Percentiles rank a stretch among this genome's conserved stretches.
These are phyloP conservation scores for Ampelocalamus luodianensis DNA, from an alignment of 176 grass and related monocot genomes.

Conservation along the genomic window DNA sequence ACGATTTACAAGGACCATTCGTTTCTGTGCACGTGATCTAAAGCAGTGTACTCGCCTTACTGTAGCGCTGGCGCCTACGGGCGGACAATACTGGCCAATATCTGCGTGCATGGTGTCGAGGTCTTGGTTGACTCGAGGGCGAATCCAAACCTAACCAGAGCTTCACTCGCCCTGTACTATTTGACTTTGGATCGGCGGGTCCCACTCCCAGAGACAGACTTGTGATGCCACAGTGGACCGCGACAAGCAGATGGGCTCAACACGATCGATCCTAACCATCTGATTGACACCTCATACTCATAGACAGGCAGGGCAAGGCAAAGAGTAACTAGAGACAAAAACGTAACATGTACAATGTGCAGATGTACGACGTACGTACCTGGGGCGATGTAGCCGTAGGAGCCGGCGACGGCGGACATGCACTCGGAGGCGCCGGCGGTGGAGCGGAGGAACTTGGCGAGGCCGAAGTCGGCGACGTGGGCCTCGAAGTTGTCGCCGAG, in stretches of 20 bases:
- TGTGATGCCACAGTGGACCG: not conserved
- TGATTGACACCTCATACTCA: not conserved
- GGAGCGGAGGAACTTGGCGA: slow-evolving; percentile 86
- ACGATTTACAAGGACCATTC: not conserved
- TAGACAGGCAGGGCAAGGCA: not conserved
- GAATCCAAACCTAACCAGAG: not conserved
- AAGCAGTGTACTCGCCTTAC: not conserved
- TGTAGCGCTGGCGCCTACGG: not conserved
- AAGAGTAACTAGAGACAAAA: not conserved
- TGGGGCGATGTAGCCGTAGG: slow-evolving; percentile 98
- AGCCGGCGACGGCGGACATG: slow-evolving; percentile 95
- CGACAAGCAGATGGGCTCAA: not conserved
- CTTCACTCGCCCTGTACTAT: not conserved
- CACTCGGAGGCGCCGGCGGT: slow-evolving; percentile 56
- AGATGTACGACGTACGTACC: slow-evolving; percentile 38
- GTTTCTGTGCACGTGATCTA: not conserved
- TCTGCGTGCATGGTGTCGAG: not conserved
- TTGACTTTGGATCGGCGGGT: slow-evolving; percentile 7
- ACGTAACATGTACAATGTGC: not conserved
- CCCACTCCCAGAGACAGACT: not conserved
- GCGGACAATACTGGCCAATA: not conserved
- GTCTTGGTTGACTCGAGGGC: not conserved
- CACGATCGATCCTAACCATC: slow-evolving; percentile 31
- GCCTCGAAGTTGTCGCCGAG: slow-evolving; percentile 75
- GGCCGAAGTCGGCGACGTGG: slow-evolving; percentile 92